These are phyloP conservation scores for Chaetomium fimeti DNA, from an alignment of 495 filamentous ascomycete genomes.

Conservation along the genomic window DNA sequence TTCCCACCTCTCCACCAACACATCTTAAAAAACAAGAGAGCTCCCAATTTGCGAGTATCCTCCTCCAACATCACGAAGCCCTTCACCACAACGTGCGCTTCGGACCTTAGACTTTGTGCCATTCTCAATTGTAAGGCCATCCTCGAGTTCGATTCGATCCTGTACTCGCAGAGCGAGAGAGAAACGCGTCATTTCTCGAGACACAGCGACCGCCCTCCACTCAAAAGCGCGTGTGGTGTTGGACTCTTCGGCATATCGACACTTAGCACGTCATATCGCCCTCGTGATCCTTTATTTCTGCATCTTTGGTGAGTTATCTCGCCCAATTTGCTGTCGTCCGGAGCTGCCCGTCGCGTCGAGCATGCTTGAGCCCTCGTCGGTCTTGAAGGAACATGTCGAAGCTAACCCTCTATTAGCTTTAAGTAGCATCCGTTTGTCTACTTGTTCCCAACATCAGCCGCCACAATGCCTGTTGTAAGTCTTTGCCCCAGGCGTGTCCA, in stretches of 20 bases:
- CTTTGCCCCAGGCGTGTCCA: neutral
- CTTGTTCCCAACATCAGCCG: conserved; percentile 7
- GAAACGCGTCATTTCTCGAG: conserved; percentile 27
- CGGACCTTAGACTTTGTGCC: conserved; percentile 22
- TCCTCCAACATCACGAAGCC: conserved; percentile 25
- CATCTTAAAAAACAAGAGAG: conserved; percentile 38
- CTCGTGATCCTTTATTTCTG: conserved; percentile 17
- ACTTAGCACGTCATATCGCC: conserved; percentile 17
- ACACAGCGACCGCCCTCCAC: conserved; percentile 8
- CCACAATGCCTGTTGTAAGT: conserved; percentile 57
- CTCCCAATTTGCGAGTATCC: conserved; percentile 27
- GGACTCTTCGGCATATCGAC: conserved; percentile 20
- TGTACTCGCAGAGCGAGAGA: conserved; percentile 15
- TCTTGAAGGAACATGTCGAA: conserved; percentile 10
- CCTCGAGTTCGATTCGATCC: conserved; percentile 21
- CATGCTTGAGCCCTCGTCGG: too few relatives aligned
- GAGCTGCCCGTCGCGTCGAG: conserved; percentile 3
- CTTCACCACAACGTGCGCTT: conserved; percentile 23
- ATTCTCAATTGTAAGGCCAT: conserved; percentile 26
- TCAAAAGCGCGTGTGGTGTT: conserved; percentile 17
- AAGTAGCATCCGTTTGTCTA: conserved; percentile 22
- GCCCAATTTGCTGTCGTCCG: neutral
- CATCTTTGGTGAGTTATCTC: conserved; percentile 25
- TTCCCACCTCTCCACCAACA: conserved; percentile 37
- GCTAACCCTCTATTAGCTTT: conserved; percentile 18